phyloP scores from a whole-genome alignment of 495 filamentous ascomycete species.

The Hyaloscypha bicolor region DNA sequence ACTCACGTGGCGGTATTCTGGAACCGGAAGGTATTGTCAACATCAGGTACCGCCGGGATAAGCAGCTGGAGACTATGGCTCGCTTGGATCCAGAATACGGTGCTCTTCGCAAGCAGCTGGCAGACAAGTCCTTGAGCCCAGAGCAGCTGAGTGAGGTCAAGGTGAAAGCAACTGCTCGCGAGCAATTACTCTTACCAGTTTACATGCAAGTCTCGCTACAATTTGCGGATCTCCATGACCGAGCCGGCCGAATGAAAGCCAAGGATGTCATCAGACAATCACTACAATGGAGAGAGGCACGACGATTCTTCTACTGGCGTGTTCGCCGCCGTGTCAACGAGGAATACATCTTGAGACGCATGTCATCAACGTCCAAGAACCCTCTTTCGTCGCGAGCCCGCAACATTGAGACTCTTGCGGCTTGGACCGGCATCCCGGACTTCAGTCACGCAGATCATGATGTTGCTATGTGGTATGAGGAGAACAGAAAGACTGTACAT shows the following conservation, averaged over 20 bases:
- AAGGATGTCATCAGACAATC: conserved; percentile 88
- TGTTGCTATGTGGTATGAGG: conserved; percentile 96
- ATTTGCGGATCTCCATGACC: conserved; percentile 96
- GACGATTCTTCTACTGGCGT: conserved; percentile 99
- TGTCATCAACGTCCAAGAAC: conserved; percentile 57
- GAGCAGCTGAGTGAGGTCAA: conserved; percentile 80
- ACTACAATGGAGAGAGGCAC: conserved; percentile 83
- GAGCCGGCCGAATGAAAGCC: conserved; percentile 95
- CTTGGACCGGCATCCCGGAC: conserved; percentile 74
- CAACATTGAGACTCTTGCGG: conserved; percentile 69
- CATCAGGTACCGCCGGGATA: conserved; percentile 97
- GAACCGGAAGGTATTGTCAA: conserved; percentile 97
- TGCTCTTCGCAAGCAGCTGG: conserved; percentile 74
- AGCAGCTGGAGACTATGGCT: conserved; percentile 97
- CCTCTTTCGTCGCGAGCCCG: conserved; percentile 54
- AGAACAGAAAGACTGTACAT: conserved; percentile 81
- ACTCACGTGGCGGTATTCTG: conserved; percentile 92
- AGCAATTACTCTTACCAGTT: conserved; percentile 85
- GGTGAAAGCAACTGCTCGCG: conserved; percentile 81
- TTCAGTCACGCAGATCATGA: conserved; percentile 77
- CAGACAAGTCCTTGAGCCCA: conserved; percentile 66
- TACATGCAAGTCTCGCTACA: conserved; percentile 92
- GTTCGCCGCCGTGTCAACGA: conserved; percentile 95
- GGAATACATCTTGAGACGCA: conserved; percentile 90
- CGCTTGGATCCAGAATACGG: conserved; percentile 85